Percentiles rank a stretch among this genome's conserved stretches.
Conservation (phyloP, 2,329 filamentous ascomycete species). For the Samsoniella hepiali region DNA sequence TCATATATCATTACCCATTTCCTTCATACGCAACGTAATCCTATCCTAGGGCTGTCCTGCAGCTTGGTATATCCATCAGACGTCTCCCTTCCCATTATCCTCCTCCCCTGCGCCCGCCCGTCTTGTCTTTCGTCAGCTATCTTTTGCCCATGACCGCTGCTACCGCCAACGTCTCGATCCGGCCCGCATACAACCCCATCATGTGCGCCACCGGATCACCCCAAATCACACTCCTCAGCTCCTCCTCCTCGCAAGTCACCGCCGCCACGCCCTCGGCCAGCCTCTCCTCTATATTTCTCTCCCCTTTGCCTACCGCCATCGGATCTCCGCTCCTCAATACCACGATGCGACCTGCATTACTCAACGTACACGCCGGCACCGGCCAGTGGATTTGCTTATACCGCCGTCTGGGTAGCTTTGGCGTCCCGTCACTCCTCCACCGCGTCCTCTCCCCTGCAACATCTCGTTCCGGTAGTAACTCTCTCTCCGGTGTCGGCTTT, state of each 20-base stretch:
- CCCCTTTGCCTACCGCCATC: conserved; percentile 29
- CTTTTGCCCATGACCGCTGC: conserved; percentile 41
- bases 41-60: background rate
- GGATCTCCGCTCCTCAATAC: conserved; percentile 56
- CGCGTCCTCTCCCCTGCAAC: background rate
- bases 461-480: conserved; percentile 40
- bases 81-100: background rate
- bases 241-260: conserved; percentile 63
- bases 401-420: conserved; percentile 13
- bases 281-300: conserved; percentile 48
- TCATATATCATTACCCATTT: background rate
- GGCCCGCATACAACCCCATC: conserved; percentile 72
- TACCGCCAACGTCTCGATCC: conserved; percentile 69
- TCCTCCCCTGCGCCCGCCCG: too few relatives aligned
- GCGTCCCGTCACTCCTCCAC: background rate
- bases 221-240: conserved; percentile 70
- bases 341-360: conserved; percentile 67
- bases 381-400: conserved; percentile 51
- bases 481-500: conserved; percentile 48
- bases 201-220: conserved; percentile 77
- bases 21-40: background rate
- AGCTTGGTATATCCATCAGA: background rate
- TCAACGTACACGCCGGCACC: conserved; percentile 63
- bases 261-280: conserved; percentile 63
- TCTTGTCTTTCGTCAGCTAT: background rate